Percentiles rank a stretch among this genome's conserved stretches.
Evolutionary conservation across 768 basidiomycete species (phyloP).

Genomic region (Amanita pseudoporphyria): DNA sequence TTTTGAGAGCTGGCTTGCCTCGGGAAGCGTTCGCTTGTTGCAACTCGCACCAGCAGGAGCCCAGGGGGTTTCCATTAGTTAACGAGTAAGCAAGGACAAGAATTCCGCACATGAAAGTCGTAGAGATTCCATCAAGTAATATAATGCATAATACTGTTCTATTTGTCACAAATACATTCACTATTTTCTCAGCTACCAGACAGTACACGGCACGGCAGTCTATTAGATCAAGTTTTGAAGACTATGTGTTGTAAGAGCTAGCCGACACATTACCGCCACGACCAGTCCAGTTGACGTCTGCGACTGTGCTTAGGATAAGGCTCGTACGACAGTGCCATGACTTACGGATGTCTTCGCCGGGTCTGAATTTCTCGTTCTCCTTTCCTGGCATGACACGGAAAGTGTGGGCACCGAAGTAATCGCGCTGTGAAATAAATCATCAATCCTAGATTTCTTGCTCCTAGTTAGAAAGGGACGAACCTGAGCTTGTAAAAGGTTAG

Average conservation of each 20-base stretch:
- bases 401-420: conserved; percentile 99
- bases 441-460: background rate
- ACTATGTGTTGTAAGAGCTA: conserved; percentile 62
- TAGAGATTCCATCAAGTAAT: too few relatives aligned
- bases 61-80: conserved; percentile 9
- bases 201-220: too few relatives aligned
- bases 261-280: conserved; percentile 94
- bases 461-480: conserved; percentile 22
- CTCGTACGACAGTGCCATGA: conserved; percentile 13
- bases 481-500: conserved; percentile 93
- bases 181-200: background rate
- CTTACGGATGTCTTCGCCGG: conserved; percentile 83
- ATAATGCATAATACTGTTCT: too few relatives aligned
- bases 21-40: conserved; percentile 44
- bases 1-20: conserved; percentile 30
- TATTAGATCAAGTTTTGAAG: background rate
- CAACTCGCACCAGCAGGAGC: conserved; percentile 21
- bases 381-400: conserved; percentile 91
- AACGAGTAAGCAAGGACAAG: conserved; percentile 33
- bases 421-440: conserved; percentile 46
- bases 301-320: conserved; percentile 1
- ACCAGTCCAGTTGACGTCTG: conserved; percentile 98
- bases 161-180: background rate
- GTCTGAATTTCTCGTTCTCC: conserved; percentile 75
- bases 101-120: conserved; percentile 58